Conservation (phyloP, 2,329 filamentous ascomycete species). For the Zasmidium angulare region DNA sequence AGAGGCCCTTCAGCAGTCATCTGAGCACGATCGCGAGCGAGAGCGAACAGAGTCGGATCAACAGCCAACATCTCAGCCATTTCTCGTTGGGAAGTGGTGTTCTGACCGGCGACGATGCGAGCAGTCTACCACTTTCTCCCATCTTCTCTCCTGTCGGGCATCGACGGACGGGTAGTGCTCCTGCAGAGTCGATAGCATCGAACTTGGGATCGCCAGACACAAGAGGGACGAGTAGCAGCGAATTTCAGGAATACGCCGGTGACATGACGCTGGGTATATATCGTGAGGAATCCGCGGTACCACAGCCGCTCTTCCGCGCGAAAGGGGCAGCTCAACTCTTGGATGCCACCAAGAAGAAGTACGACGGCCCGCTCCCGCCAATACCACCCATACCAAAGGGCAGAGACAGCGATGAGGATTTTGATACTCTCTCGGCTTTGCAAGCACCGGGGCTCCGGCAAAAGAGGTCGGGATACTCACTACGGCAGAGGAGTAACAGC, state of each 20-base stretch:
- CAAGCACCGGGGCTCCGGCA: slow-evolving; percentile 31
- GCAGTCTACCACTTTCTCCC: slow-evolving; percentile 26
- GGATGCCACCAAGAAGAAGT: slow-evolving; percentile 20
- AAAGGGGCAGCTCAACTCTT: slow-evolving; percentile 7
- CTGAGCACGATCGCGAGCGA: slow-evolving; percentile 40
- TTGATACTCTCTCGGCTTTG: slow-evolving; percentile 37
- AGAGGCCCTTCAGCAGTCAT: slow-evolving; percentile 32
- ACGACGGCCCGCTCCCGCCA: slow-evolving; percentile 32
- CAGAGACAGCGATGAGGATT: slow-evolving; percentile 32
- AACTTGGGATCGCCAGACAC: slow-evolving; percentile 21
- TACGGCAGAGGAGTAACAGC: slow-evolving; percentile 33
- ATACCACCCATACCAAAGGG: slow-evolving; percentile 31
- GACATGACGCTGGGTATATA: slow-evolving; percentile 34
- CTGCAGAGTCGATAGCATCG: slow-evolving; percentile 23
- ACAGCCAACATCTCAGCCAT: slow-evolving; percentile 32
- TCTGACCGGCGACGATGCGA: slow-evolving; percentile 32
- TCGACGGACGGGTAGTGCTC: slow-evolving; percentile 25
- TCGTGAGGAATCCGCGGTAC: slow-evolving; percentile 34
- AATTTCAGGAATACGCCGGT: slow-evolving; percentile 24
- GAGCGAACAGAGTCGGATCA: slow-evolving; percentile 29
- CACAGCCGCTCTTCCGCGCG: slow-evolving; percentile 34
- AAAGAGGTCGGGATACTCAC: slow-evolving; percentile 35
- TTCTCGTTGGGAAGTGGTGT: slow-evolving; percentile 35
- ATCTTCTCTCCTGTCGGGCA: slow-evolving; percentile 19
- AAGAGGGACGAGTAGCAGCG: slow-evolving; percentile 14